Conservation (phyloP, 441 rosid species). For the Mallotus repandus region DNA sequence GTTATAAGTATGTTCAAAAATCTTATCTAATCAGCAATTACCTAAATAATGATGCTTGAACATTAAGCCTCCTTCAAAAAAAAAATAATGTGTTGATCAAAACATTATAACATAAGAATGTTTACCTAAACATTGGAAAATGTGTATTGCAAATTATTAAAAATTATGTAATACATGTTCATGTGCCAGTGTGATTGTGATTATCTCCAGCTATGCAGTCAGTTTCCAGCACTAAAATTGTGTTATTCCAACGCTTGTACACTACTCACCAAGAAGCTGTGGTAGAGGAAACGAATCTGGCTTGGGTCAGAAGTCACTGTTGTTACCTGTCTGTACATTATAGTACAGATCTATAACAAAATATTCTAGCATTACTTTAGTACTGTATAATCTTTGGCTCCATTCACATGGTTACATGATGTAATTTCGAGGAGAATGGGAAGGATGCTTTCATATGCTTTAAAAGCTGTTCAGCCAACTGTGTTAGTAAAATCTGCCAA, state of each 20-base stretch:
- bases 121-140: not conserved
- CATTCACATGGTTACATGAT: not conserved
- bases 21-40: too few relatives aligned
- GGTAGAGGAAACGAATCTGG: not conserved
- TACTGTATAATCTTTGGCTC: not conserved
- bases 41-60: too few relatives aligned
- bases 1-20: too few relatives aligned
- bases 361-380: not conserved
- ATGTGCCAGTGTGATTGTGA: not conserved
- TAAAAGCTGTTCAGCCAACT: not conserved
- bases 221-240: not conserved
- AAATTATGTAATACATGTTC: not conserved
- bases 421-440: not conserved
- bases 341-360: not conserved
- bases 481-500: not conserved
- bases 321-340: not conserved
- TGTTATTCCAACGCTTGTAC: not conserved
- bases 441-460: not conserved
- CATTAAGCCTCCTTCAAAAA: too few relatives aligned
- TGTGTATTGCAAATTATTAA: not conserved
- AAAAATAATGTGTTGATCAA: too few relatives aligned
- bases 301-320: not conserved
- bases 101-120: not conserved
- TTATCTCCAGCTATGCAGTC: not conserved
- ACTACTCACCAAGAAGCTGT: not conserved